A percentile compares a stretch with the other conserved stretches of the same genome.
phyloP scores from a whole-genome alignment of 78 protist genomes.

The Protostelium mycophagum region DNA sequence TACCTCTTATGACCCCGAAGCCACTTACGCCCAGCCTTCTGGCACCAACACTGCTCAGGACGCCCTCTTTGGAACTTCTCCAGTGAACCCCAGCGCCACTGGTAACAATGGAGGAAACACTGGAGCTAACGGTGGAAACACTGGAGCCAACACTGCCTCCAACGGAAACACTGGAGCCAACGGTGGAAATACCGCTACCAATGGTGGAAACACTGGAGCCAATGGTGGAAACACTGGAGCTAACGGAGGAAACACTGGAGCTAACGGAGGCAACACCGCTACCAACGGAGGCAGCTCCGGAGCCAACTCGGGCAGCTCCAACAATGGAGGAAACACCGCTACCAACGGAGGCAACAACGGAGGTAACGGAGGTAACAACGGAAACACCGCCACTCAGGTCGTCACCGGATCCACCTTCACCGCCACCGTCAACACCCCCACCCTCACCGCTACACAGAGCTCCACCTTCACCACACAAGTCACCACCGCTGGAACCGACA shows the following conservation, averaged over 20 bases:
- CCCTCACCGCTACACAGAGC: not conserved
- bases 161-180: not conserved
- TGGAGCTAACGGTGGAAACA: not conserved
- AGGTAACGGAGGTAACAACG: not conserved
- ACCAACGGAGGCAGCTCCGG: not conserved
- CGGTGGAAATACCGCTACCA: not conserved
- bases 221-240: not conserved
- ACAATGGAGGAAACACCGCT: not conserved
- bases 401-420: not conserved
- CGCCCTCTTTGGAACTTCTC: not conserved
- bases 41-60: not conserved
- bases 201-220: not conserved
- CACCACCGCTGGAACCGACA: not conserved
- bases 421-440: not conserved
- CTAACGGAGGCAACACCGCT: not conserved
- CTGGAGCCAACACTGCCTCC: not conserved
- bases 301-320: not conserved
- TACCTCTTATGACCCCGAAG: not conserved
- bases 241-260: not conserved
- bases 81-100: not conserved
- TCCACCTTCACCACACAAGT: not conserved
- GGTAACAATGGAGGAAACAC: not conserved
- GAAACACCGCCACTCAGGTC: no score
- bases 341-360: not conserved
- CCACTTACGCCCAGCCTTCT: not conserved